A percentile compares a stretch with the other conserved stretches of the same genome.
phyloP scores from a whole-genome alignment of 352 stramenopile genomes.

The Phytophthora pluvialis region DNA sequence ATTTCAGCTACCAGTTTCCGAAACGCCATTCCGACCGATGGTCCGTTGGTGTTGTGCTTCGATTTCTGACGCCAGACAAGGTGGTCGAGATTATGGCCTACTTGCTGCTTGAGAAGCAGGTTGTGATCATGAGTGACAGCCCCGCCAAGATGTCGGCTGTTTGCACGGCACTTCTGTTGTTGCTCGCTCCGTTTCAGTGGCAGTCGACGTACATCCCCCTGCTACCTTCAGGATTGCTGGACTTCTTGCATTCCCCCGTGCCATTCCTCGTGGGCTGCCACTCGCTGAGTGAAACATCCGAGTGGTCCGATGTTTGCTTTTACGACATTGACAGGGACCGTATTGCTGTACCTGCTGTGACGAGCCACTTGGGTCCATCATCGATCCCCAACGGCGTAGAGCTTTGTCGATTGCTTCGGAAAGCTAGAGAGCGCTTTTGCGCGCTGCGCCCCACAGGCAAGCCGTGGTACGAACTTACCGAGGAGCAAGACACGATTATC shows the following conservation, averaged over 20 bases:
- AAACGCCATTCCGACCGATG: conserved; percentile 76
- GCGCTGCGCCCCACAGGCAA: conserved; percentile 50
- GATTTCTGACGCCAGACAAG: conserved; percentile 59
- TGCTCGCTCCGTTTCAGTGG: conserved; percentile 86
- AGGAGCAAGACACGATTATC: conserved; percentile 82
- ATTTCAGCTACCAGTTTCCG: conserved; percentile 82
- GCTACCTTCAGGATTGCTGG: conserved; percentile 68
- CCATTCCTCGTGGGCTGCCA: conserved; percentile 82
- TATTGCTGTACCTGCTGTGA: conserved; percentile 53
- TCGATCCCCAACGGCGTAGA: conserved; percentile 70
- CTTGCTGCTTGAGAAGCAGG: conserved; percentile 83
- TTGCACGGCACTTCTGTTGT: conserved; percentile 70
- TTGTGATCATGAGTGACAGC: conserved; percentile 78
- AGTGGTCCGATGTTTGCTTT: conserved; percentile 87
- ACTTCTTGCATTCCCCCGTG: conserved; percentile 87
- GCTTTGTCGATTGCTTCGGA: conserved; percentile 64
- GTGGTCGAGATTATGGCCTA: conserved; percentile 75
- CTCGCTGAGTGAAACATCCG: conserved; percentile 57
- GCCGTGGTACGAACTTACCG: conserved; percentile 82
- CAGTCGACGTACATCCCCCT: conserved; percentile 90
- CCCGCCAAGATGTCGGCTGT: conserved; percentile 71
- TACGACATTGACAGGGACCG: conserved; percentile 76
- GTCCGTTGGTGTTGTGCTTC: conserved; percentile 71
- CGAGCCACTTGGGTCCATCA: conserved; percentile 48
- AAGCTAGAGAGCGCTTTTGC: conserved; percentile 55